Percentiles rank a stretch among this genome's conserved stretches.
These are phyloP conservation scores for Colletotrichum costaricense DNA, from an alignment of 2,329 filamentous ascomycete genomes.

Conservation along the genomic window DNA sequence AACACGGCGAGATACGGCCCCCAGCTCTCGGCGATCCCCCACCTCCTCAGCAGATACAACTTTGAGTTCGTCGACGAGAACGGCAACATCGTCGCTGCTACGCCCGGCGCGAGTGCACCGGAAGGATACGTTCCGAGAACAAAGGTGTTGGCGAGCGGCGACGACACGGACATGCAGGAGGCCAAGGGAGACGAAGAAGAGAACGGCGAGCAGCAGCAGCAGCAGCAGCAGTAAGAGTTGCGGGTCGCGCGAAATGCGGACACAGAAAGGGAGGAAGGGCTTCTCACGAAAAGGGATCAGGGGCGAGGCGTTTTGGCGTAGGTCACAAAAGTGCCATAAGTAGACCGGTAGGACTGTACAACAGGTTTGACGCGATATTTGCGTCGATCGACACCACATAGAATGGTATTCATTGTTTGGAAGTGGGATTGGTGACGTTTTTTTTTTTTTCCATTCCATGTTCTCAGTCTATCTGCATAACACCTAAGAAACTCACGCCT, in stretches of 20 bases:
- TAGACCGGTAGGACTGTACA: slow-evolving; percentile 29
- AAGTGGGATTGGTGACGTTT: neutral
- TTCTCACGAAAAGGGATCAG: slow-evolving; percentile 21
- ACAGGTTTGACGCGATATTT: slow-evolving; percentile 23
- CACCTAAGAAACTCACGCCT: slow-evolving; percentile 50
- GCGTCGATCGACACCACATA: slow-evolving; percentile 8
- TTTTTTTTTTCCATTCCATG: neutral
- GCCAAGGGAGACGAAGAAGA: slow-evolving; percentile 59
- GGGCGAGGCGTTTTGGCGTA: slow-evolving; percentile 38
- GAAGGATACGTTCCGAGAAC: slow-evolving; percentile 71
- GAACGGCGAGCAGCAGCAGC: slow-evolving; percentile 46
- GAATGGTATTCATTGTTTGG: slow-evolving; percentile 3
- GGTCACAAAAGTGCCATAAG: slow-evolving; percentile 27
- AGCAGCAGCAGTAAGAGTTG: neutral
- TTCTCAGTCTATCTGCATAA: neutral
- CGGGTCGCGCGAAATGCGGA: neutral
- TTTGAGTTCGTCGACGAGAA: slow-evolving; percentile 98
- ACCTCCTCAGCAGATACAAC: slow-evolving; percentile 93
- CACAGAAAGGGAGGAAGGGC: neutral
- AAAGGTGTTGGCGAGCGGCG: slow-evolving; percentile 73
- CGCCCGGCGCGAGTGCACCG: slow-evolving; percentile 75
- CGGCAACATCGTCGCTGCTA: slow-evolving; percentile 86
- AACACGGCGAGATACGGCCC: slow-evolving; percentile 96
- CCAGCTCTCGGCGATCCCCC: slow-evolving; percentile 95
- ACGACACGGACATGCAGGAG: slow-evolving; percentile 70